These are phyloP conservation scores for Cinchona pubescens DNA, from an alignment of 257 asterid genomes.

Conservation along the genomic window DNA sequence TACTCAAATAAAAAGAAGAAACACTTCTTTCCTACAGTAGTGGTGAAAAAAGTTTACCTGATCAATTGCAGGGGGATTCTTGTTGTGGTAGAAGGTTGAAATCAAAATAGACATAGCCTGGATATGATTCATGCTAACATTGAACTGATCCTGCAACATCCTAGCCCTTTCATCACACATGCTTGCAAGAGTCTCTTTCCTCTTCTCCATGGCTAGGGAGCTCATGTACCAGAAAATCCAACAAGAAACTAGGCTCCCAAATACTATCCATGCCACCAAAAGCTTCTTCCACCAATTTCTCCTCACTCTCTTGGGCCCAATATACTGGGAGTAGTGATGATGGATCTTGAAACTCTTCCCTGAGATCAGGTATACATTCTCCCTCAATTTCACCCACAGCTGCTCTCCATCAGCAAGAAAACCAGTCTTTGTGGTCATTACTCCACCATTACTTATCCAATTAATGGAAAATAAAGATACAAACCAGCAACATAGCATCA, in stretches of 20 bases:
- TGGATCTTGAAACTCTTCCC: slow-evolving; percentile 52
- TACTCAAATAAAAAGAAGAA: neutral
- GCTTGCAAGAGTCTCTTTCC: slow-evolving; percentile 80
- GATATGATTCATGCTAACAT: slow-evolving; percentile 90
- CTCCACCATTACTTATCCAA: slow-evolving; percentile 65
- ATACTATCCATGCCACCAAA: slow-evolving; percentile 47
- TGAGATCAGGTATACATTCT: slow-evolving; percentile 43
- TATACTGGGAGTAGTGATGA: slow-evolving; percentile 49
- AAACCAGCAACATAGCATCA: slow-evolving; percentile 69
- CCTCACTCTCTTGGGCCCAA: slow-evolving; percentile 46
- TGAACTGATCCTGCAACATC: slow-evolving; percentile 97
- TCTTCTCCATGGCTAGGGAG: slow-evolving; percentile 59
- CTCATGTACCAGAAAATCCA: slow-evolving; percentile 52
- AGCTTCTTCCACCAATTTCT: slow-evolving; percentile 63
- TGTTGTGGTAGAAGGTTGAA: slow-evolving; percentile 86
- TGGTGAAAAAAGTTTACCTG: slow-evolving; percentile 49
- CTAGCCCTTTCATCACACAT: slow-evolving; percentile 98
- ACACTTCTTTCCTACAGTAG: neutral
- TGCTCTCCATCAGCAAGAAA: slow-evolving; percentile 53
- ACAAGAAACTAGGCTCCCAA: slow-evolving; percentile 38
- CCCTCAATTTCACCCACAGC: slow-evolving; percentile 62
- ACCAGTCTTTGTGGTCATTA: slow-evolving; percentile 61
- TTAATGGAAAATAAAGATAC: slow-evolving; percentile 61
- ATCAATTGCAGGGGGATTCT: slow-evolving; percentile 84
- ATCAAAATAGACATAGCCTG: slow-evolving; percentile 95